These are phyloP conservation scores for Cytidiella melzeri DNA, from an alignment of 768 basidiomycete species.

Conservation along the genomic window DNA sequence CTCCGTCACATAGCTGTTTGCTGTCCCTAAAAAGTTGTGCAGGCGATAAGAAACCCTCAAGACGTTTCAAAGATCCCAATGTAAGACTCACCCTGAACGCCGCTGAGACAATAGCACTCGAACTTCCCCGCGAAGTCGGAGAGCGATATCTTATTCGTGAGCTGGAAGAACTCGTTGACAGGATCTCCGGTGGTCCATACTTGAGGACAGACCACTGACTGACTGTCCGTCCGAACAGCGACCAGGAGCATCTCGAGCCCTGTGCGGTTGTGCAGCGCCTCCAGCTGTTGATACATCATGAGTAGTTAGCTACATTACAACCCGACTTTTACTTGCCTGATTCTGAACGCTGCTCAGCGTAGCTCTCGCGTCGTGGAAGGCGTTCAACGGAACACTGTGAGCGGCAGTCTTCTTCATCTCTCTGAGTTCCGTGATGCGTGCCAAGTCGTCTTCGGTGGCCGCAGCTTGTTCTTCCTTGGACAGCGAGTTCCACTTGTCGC, in stretches of 20 bases:
- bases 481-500: slow-evolving; percentile 1
- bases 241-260: too few relatives aligned
- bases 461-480: not conserved
- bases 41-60: too few relatives aligned
- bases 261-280: not conserved
- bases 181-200: not conserved
- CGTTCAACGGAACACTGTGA: too few relatives aligned
- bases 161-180: too few relatives aligned
- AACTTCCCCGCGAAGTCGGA: too few relatives aligned
- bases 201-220: not conserved
- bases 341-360: not conserved
- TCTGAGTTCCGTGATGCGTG: not conserved
- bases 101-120: too few relatives aligned
- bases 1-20: too few relatives aligned
- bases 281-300: too few relatives aligned
- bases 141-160: too few relatives aligned
- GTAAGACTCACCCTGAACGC: too few relatives aligned
- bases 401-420: not conserved
- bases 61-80: too few relatives aligned
- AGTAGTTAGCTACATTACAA: not conserved
- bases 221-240: not conserved
- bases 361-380: slow-evolving; percentile 8
- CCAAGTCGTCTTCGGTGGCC: not conserved
- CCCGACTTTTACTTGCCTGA: not conserved
- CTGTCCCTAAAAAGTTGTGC: too few relatives aligned